Evolutionary conservation across 2,329 filamentous ascomycete genomes (phyloP), one percentile per base, ranked within the genome.

Genomic region (Pseudogymnoascus sp.): DNA sequence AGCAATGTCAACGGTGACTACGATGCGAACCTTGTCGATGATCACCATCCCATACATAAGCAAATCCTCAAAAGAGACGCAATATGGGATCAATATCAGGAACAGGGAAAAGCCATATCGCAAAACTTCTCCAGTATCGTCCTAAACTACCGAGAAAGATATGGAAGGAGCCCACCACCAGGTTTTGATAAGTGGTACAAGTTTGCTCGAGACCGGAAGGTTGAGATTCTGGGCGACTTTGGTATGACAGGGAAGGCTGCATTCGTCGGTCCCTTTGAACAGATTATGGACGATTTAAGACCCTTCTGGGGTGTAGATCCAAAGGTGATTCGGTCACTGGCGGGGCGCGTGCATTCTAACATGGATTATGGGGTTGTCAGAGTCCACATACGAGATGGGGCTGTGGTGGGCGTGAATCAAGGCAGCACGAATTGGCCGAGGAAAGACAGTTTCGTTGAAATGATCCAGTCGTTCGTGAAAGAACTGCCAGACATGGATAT

Each of bases 401-500:
- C 69, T 61, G 71, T 75, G 11, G 72, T 71, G 63, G 71, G 68
- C 37, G 30, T 73, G 8, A 72, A 69, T n/a, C 11, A 6, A 4
- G 38, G 22, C 14, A 71, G n/a, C 14, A 71, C 72, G 61, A 64
- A 60, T 3, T 79, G 77, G 77, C 7, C 14, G 8, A 71, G 77
- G 37, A 71, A 74, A 3, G 71, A 78, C 20, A 76, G 74, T 0
- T 72, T 79, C 63, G 67, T 66, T 20, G 67, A 67, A 43, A 71
- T 72, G 67, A 64, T 75, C 3, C 36, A 68, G 47, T 70, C 20
- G 66, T 81, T 85, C 36, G 78, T 81, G 25, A 69, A 77, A 12
- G 74, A 78, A 58, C 70, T 88, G 20, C 85, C 85, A 4, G 84
- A 88, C 64, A 81, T 88, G 70, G 84, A 87, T 69, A 86, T 87